Base-by-base conservation (phyloP, 129 eudicot genomes). In the Lactuca sativa region DNA sequence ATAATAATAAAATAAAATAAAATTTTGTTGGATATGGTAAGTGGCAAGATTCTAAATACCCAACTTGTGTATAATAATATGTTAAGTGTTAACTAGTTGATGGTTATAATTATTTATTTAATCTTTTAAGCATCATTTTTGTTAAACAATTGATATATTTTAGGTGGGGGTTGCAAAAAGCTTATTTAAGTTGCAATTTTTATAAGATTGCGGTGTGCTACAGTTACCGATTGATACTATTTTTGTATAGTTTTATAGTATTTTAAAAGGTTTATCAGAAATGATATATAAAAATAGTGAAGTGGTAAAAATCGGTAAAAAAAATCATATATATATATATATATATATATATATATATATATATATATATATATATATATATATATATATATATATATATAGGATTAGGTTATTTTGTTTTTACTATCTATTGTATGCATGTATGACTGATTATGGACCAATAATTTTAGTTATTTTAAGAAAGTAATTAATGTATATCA, bases 191-290 rank as follows among this genome's bases (percentile, higher is more conserved):
- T 66, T 66, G 59, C 51, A 55, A 58, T 44, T 66, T 25, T 57
- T 44, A 32, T 47, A 59, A 75, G 79, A 47, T 58, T 43, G 65
- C 56, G 79, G 79, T 75, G 36, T 31, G 74, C 74, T 66, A 66
- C 67, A 66, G 5, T 44, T 74, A 66, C 61, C 74, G 52, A 66
- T 59, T 75, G 17, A 75, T 75, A 58, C 52, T 34, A 36, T 13
- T 56, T 73, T 55, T 64, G 9, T 14, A 41, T 30, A 9, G 17
- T 61, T 5, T 34, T 51, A 15, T 51, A 18, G 21, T 18, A 51
- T 14, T 51, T 43, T 43, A 2, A 43, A 43, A 43, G 12, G 14
- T 41, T 41, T 41, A 41, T 3, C 49, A 40, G 44, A 40, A 40
- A 40, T 7, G 44, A 40, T 40, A 5, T 40, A 40, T 40, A 40